Evolutionary conservation across 2,329 filamentous ascomycete species (phyloP).

Genomic region (Colletotrichum spaethianum): DNA sequence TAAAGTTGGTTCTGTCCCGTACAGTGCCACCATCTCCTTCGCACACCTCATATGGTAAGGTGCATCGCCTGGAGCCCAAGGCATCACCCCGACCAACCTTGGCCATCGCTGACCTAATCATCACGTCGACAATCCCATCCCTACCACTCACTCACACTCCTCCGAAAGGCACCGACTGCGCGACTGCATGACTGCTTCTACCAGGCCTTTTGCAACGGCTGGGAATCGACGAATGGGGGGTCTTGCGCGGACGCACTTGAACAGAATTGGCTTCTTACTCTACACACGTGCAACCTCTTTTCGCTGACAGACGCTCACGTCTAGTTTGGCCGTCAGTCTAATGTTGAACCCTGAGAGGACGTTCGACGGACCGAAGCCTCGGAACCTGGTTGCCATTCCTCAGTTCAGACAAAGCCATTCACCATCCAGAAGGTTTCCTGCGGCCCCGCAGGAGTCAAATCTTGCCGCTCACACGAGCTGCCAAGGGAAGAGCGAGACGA

Average conservation of each 20-base stretch:
- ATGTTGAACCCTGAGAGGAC: background rate
- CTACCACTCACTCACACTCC: no score
- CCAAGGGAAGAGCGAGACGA: background rate
- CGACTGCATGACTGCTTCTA: background rate
- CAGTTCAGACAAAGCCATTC: background rate
- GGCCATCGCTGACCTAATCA: background rate
- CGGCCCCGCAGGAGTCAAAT: background rate
- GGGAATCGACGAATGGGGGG: background rate
- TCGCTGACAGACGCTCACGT: background rate
- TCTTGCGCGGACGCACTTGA: background rate
- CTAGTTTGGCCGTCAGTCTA: no score
- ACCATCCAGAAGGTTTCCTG: background rate
- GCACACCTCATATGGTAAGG: background rate
- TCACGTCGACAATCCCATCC: no score
- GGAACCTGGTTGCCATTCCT: background rate
- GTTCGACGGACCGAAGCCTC: background rate
- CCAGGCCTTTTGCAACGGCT: background rate
- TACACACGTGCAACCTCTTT: background rate
- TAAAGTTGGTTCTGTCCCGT: no score
- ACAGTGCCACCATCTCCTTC: background rate
- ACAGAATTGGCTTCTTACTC: background rate
- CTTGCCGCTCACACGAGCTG: constrained; percentile 1
- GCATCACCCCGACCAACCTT: background rate
- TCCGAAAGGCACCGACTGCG: background rate
- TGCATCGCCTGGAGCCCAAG: background rate